Percentiles rank a stretch among this genome's conserved stretches.
Evolutionary conservation across 345 rosid species (phyloP).

Genomic region (Mangifera indica): DNA sequence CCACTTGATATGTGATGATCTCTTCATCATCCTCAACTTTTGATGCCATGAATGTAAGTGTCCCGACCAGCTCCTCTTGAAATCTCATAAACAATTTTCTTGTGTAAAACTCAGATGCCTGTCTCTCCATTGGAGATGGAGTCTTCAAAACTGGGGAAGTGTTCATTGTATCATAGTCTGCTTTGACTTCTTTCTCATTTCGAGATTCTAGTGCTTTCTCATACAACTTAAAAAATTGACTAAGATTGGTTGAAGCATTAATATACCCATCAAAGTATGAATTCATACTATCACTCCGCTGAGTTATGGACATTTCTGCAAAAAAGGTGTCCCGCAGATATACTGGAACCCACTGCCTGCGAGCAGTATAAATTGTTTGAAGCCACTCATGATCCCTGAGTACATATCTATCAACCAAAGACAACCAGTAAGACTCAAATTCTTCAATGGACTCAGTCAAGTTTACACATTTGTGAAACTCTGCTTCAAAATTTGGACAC

Average conservation of each 20-base stretch:
- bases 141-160: constrained; percentile 42
- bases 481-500: constrained; percentile 49
- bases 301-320: constrained; percentile 51
- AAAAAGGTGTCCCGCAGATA: constrained; percentile 49
- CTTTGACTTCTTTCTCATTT: constrained; percentile 51
- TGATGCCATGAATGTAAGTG: constrained; percentile 45
- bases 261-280: constrained; percentile 55
- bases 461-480: constrained; percentile 50
- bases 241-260: constrained; percentile 46
- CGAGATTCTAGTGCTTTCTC: constrained; percentile 51
- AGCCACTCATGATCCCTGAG: constrained; percentile 55
- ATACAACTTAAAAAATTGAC: constrained; percentile 44
- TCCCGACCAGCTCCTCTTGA: constrained; percentile 60
- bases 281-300: constrained; percentile 49
- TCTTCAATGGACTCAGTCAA: constrained; percentile 52
- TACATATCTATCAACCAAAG: constrained; percentile 44
- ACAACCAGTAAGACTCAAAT: constrained; percentile 52
- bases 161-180: constrained; percentile 53
- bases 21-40: constrained; percentile 45
- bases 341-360: constrained; percentile 58
- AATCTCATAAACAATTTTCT: constrained; percentile 46
- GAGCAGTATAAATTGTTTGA: constrained; percentile 42
- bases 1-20: constrained; percentile 40
- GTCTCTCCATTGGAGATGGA: constrained; percentile 64
- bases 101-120: constrained; percentile 50